Base-by-base conservation (phyloP, 2,329 filamentous ascomycete species). In the Pyrenochaeta sp. region DNA sequence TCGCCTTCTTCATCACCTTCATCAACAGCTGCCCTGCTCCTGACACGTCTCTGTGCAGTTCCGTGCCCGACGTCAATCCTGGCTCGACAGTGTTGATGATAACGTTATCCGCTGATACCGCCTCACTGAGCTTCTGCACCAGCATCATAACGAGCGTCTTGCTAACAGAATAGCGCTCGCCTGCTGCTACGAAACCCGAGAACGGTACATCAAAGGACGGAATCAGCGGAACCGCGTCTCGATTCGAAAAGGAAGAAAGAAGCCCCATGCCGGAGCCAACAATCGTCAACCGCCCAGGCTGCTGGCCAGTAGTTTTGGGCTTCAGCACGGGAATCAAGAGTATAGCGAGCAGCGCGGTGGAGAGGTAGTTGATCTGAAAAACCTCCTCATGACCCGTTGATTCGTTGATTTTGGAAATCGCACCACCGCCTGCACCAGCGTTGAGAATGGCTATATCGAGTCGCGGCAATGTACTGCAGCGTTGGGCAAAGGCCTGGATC, bases 311-410 rank as follows among this genome's bases (percentile, higher is more conserved):
- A 1, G 41, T 30, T n/a, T 51, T 64, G 5, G 54, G 21, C 23
- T 61, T 60, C 17, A 75, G 56, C 6, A 58, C 58, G 4, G 74
- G 74, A 2, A 76, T 69, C 18, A 87, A 71, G 2, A 85, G 68
- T 3, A 85, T 47, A 0, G 77, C 79, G 7, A 87, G 68, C 2
- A 85, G 71, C 5, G 78, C 74, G 0, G 83, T 87, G 1, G 82
- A 82, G 6, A 87, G 69, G 3, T 81, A 76, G 62, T 87, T 86
- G 49, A 86, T 80, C 64, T 87, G 83, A 12, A 87, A 57, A 0
- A 74, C 80, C 45, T 57, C 49, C 45, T 77, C 73, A 48, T 70
- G 69, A 7, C 67, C 66, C 60, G 33, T 68, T 58, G 47, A 68
- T 7, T 18, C 18, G 37, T 69, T 59, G 2, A 35, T 18, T 3